phyloP scores from a whole-genome alignment of 73 alveolate species.

The Paramecium sonneborni region DNA sequence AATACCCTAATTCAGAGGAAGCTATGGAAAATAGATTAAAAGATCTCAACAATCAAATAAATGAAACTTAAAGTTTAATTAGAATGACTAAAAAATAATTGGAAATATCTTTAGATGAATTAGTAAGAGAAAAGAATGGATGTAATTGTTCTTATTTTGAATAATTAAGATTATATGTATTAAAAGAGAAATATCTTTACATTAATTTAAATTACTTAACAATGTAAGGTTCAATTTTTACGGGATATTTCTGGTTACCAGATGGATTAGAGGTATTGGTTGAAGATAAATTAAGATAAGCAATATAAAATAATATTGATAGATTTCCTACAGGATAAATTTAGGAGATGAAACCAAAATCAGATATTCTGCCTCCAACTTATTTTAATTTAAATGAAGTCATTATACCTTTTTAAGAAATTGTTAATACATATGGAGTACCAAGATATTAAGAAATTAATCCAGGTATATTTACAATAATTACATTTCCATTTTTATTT shows the following conservation, averaged over 20 bases:
- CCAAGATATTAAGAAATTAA: conserved; percentile 97
- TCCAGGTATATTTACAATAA: conserved; percentile 93
- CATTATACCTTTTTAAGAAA: conserved; percentile 93
- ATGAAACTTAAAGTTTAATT: background rate
- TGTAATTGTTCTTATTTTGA: conserved; percentile 73
- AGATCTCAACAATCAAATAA: background rate
- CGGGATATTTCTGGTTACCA: conserved; percentile 88
- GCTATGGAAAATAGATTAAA: background rate
- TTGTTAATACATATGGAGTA: conserved; percentile 96
- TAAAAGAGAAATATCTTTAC: conserved; percentile 80
- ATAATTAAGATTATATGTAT: conserved; percentile 75
- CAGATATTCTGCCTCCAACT: conserved; percentile 83
- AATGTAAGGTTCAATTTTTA: conserved; percentile 69
- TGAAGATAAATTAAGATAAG: conserved; percentile 65
- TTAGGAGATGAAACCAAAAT: conserved; percentile 69
- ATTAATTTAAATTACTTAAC: conserved; percentile 70
- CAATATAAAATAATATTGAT: conserved; percentile 58
- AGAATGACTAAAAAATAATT: background rate
- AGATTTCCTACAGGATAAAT: conserved; percentile 75
- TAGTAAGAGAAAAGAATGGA: background rate
- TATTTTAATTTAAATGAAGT: conserved; percentile 93
- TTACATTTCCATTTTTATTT: conserved; percentile 96
- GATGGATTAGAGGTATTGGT: conserved; percentile 67
- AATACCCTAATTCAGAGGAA: background rate
- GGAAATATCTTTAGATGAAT: background rate